phyloP scores from a whole-genome alignment of 208 protist genomes.

The Trypanosoma caninum region DNA sequence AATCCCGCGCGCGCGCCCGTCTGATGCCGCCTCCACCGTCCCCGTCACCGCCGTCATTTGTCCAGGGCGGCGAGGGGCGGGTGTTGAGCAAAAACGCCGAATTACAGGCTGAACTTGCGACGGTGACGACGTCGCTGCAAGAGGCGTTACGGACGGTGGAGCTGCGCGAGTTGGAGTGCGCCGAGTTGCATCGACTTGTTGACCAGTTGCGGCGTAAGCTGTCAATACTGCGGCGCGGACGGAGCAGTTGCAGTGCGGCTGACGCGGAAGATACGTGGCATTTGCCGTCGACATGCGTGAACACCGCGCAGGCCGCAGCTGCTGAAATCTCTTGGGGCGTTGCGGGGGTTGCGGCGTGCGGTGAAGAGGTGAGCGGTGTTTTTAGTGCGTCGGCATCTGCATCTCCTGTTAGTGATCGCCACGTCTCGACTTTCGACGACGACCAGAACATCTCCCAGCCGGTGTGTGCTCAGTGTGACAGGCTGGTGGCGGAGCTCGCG shows the following conservation, averaged over 20 bases:
- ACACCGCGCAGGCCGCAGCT: too few species aligned
- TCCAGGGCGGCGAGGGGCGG: too few species aligned
- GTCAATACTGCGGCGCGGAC: background rate
- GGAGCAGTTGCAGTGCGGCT: too few species aligned
- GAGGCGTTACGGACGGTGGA: slow-evolving; percentile 17
- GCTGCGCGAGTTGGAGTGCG: slow-evolving; percentile 37
- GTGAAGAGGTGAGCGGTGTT: too few species aligned
- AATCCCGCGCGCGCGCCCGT: background rate
- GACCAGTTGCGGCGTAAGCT: slow-evolving; percentile 24
- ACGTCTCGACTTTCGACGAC: background rate
- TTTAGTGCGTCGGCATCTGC: background rate
- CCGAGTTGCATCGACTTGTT: slow-evolving; percentile 41
- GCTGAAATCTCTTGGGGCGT: too few species aligned
- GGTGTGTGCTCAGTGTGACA: slow-evolving; percentile 17
- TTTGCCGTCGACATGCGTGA: too few species aligned
- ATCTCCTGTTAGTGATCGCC: background rate
- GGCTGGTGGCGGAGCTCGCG: slow-evolving; percentile 39
- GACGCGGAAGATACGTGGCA: too few species aligned
- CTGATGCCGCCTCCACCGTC: slow-evolving; percentile 13
- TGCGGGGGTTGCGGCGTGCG: too few species aligned
- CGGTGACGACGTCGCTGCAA: slow-evolving; percentile 1
- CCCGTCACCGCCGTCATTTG: too few species aligned
- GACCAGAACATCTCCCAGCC: background rate
- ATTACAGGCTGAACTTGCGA: background rate
- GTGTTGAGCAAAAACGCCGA: background rate